Base-by-base conservation (phyloP, 1,139 yeast genomes). In the Candida dubliniensis region DNA sequence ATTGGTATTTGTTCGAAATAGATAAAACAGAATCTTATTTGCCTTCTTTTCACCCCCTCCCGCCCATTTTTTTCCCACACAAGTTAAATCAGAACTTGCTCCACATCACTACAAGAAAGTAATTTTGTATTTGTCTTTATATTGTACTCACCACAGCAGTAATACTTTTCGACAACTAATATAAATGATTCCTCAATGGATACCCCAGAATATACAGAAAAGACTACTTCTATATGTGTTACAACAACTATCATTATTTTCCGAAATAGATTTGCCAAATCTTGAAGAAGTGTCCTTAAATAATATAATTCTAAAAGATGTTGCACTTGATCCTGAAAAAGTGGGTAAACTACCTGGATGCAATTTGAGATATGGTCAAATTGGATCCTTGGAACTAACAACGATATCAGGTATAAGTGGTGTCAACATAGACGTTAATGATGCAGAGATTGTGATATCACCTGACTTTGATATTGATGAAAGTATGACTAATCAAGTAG, bases 151-250 rank as follows among this genome's bases (percentile, higher is more conserved):
- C 23, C 23, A 18, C 23, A 18, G 5, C 25, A 23, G 9, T 8
- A 11, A n/a, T 36, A 26, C 24, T 30, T 27, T 38, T 36, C 30
- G 23, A 40, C 23, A 23, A 34, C 23, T 34, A 8, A 24, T 36
- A 31, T 34, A 38, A 41, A 80, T 79, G 84, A 76, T 79, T 56
- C 82, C 86, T 40, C 83, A 73, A 57, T 87, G 95, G 95, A 75
- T 86, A 61, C 93, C 95, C 9, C 91, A 84, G 59, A 85, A 84
- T 60, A 74, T 90, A 38, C 96, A 89, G 59, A 86, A 87, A 64
- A 72, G 96, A 56, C 78, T 90, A 40, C 77, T 90, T 41, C 77
- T 86, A 41, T 89, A 88, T 63, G 81, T 89, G 4, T 75, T 90
- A 18, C 89, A 86, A 58, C 95, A 88, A 61, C 76, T 90, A 34